Percentiles rank a stretch among this genome's conserved stretches.
Conservation (phyloP, 2,329 filamentous ascomycete species). For the Pleomassaria siparia region DNA sequence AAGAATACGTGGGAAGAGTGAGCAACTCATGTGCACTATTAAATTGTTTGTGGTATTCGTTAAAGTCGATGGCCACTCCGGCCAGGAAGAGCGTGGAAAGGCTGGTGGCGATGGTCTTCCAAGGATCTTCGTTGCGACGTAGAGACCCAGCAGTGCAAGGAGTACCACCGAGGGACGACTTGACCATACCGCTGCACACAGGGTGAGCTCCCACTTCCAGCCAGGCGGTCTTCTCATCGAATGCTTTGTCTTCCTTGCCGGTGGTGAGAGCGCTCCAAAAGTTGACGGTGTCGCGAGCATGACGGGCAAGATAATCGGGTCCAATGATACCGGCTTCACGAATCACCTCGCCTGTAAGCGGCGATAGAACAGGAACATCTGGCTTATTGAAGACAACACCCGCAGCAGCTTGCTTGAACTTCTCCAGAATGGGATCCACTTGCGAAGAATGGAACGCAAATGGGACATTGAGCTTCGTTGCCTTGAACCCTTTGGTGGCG, state of each 20-base stretch:
- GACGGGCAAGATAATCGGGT: slow-evolving; percentile 64
- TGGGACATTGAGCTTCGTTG: slow-evolving; percentile 63
- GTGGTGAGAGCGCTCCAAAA: slow-evolving; percentile 64
- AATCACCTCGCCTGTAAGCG: slow-evolving; percentile 64
- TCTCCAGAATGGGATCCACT: slow-evolving; percentile 63
- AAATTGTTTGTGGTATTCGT: slow-evolving; percentile 68
- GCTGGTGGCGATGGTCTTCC: slow-evolving; percentile 63
- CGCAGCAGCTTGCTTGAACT: slow-evolving; percentile 59
- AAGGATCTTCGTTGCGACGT: slow-evolving; percentile 63
- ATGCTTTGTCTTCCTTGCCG: slow-evolving; percentile 59
- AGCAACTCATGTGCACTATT: slow-evolving; percentile 60
- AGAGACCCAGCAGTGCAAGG: slow-evolving; percentile 62
- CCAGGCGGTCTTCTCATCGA: slow-evolving; percentile 69
- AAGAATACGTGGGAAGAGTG: slow-evolving; percentile 68
- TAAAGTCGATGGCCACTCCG: slow-evolving; percentile 68
- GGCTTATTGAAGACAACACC: slow-evolving; percentile 61
- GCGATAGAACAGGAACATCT: slow-evolving; percentile 65
- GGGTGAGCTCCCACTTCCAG: slow-evolving; percentile 76
- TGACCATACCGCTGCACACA: slow-evolving; percentile 68
- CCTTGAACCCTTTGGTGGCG: slow-evolving; percentile 58
- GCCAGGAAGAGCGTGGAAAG: slow-evolving; percentile 62
- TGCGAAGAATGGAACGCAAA: slow-evolving; percentile 70
- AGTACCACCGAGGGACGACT: slow-evolving; percentile 59
- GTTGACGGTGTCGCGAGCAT: slow-evolving; percentile 69
- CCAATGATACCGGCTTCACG: slow-evolving; percentile 59